phyloP scores from a whole-genome alignment of 2,329 filamentous ascomycete genomes.

The Beauveria caledonica region DNA sequence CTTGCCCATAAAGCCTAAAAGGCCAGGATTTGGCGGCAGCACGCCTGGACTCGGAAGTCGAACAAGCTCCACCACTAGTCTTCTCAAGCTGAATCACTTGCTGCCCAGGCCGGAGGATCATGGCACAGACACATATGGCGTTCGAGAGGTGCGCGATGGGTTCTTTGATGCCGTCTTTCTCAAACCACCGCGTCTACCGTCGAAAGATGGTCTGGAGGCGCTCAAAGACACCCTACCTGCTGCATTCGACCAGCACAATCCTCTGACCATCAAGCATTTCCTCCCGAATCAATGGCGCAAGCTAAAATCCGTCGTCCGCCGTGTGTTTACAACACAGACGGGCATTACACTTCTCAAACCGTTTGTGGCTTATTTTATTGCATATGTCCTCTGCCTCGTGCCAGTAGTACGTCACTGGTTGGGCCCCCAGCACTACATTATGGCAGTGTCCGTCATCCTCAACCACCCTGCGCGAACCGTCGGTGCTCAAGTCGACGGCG shows the following conservation, averaged over 20 bases:
- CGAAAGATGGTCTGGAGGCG: constrained; percentile 29
- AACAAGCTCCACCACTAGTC: constrained; percentile 22
- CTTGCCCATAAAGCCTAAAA: neutral
- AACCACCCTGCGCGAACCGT: constrained; percentile 50
- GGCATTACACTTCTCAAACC: constrained; percentile 45
- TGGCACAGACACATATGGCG: constrained; percentile 33
- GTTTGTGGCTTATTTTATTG: constrained; percentile 47
- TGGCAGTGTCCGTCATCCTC: constrained; percentile 47
- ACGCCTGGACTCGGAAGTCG: constrained; percentile 13
- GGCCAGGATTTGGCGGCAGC: neutral
- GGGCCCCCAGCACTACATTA: constrained; percentile 46
- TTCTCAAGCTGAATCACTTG: constrained; percentile 26
- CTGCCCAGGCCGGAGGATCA: constrained; percentile 26
- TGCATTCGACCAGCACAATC: constrained; percentile 37
- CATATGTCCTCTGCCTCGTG: constrained; percentile 48
- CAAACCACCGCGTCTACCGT: constrained; percentile 31
- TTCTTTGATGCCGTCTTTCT: constrained; percentile 42
- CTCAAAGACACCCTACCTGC: constrained; percentile 37
- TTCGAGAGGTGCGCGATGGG: constrained; percentile 35
- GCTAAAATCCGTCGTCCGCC: constrained; percentile 29
- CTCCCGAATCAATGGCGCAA: constrained; percentile 40
- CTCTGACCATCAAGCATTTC: constrained; percentile 38
- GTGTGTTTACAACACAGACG: constrained; percentile 38
- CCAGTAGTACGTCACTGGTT: constrained; percentile 40
- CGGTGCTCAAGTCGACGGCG: constrained; percentile 49